Base-by-base conservation (phyloP, 768 basidiomycete genomes). In the Hericium rajendrae region DNA sequence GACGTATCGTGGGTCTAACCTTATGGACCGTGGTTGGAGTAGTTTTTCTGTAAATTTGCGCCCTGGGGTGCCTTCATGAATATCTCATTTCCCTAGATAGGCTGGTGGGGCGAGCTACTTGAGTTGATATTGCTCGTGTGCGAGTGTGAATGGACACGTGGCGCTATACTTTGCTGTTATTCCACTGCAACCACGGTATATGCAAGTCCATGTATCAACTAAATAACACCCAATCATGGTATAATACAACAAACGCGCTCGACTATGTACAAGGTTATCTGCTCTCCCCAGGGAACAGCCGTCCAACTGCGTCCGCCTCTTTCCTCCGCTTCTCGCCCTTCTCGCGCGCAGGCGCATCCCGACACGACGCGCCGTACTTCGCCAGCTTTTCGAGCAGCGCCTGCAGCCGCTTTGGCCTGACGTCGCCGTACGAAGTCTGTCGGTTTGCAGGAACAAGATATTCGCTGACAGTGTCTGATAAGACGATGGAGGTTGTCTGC, bases 221-320 rank as follows among this genome's bases (percentile, higher is more conserved):
- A 60, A 37, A 37, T 10, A 5, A 32, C 38, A 26, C 9, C 11
- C 8, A 15, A 38, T 22, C 18, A 11, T 18, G 52, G 32, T 28
- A 38, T 4, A 51, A 51, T 28, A 51, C 49, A 26, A 51, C 6
- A 15, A 12, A 12, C 12, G 3, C 38, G 20, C 22, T 49, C 53
- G n/a, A 22, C 38, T n/a, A 2, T 32, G 20, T 11, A 40, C 39
- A 38, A 8, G 16, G 38, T 76, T 67, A n/a, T 56, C 81, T 77
- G 56, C 74, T 80, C 72, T 86, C 83, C 20, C 84, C 85, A 50
- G 85, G 86, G 69, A 82, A 86, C 54, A 91, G 68, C 61, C 87
- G 76, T 20, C 88, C 85, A 49, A 93, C 80, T n/a, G 80, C 78
- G 55, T 91, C 89, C 26, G 87, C 87, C 69, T 92, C 88, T 65